Conservation (phyloP, 2,329 filamentous ascomycete genomes). For the Pyrenophora graminea region DNA sequence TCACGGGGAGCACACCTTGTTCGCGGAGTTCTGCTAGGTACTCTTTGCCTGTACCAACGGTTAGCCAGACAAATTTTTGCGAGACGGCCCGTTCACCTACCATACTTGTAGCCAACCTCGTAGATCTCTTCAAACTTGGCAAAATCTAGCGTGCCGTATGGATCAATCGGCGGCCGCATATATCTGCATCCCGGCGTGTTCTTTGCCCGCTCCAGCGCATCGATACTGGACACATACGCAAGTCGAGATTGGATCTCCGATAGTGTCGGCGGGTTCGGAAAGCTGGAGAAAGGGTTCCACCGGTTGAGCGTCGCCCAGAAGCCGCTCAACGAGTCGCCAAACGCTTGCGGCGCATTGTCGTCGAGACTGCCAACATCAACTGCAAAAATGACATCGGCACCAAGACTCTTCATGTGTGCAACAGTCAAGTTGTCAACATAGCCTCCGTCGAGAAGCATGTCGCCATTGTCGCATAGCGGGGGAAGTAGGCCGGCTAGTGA, state of each 20-base stretch:
- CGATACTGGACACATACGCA: slow-evolving; percentile 92
- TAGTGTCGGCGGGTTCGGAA: slow-evolving; percentile 89
- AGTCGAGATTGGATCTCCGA: slow-evolving; percentile 94
- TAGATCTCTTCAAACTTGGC: slow-evolving; percentile 98
- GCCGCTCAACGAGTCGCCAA: slow-evolving; percentile 91
- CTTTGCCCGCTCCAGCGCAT: slow-evolving; percentile 93
- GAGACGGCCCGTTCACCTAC: slow-evolving; percentile 4
- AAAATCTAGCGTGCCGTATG: slow-evolving; percentile 93
- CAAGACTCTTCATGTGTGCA: slow-evolving; percentile 92
- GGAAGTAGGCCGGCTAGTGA: slow-evolving; percentile 90
- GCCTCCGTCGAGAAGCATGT: slow-evolving; percentile 93
- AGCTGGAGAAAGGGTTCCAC: slow-evolving; percentile 92
- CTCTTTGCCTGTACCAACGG: slow-evolving; percentile 58
- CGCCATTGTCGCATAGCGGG: slow-evolving; percentile 93
- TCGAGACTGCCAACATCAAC: slow-evolving; percentile 93
- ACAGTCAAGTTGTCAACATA: slow-evolving; percentile 98
- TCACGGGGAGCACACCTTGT: slow-evolving; percentile 71
- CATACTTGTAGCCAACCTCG: slow-evolving; percentile 82
- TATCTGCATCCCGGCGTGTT: slow-evolving; percentile 88
- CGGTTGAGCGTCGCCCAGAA: slow-evolving; percentile 94
- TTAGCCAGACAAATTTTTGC: slow-evolving; percentile 3
- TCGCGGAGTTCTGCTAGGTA: slow-evolving; percentile 77
- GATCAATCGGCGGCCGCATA: slow-evolving; percentile 92
- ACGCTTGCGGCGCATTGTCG: slow-evolving; percentile 87
- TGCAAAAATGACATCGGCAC: slow-evolving; percentile 92